phyloP scores from a whole-genome alignment of 1,284 basidiomycete species.

The Boletus smithii region DNA sequence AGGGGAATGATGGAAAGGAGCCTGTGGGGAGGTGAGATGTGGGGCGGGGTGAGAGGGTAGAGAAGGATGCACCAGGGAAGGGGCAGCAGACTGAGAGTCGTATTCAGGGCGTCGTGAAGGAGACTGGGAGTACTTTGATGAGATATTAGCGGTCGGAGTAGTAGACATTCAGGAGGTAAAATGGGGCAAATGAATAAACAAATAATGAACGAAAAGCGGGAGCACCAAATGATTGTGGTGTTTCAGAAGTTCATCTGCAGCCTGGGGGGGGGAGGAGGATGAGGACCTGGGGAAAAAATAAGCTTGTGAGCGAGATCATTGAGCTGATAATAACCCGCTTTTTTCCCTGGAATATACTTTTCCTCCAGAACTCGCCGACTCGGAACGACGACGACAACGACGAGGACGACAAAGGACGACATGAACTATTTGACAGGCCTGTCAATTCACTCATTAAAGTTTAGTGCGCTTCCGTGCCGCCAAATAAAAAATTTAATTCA shows the following conservation, averaged over 20 bases:
- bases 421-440: constrained; percentile 1
- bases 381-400: too few species aligned
- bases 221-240: constrained; percentile 13
- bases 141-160: constrained; percentile 28
- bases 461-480: too few species aligned
- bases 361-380: background rate
- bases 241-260: constrained; percentile 15
- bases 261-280: too few species aligned
- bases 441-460: too few species aligned
- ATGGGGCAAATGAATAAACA: constrained; percentile 26
- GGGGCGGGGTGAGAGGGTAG: too few species aligned
- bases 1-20: too few species aligned
- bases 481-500: too few species aligned
- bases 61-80: too few species aligned
- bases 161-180: constrained; percentile 20
- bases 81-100: too few species aligned
- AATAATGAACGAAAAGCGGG: constrained; percentile 24
- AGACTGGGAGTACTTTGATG: too few species aligned
- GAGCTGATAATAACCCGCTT: background rate
- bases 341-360: constrained; percentile 5
- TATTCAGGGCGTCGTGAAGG: constrained; percentile 25
- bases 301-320: constrained; percentile 1
- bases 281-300: constrained; percentile 5
- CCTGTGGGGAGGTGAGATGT: too few species aligned
- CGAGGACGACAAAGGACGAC: constrained; percentile 7